These are phyloP conservation scores for Trametes punicea DNA, from an alignment of 768 basidiomycete genomes.

Conservation along the genomic window DNA sequence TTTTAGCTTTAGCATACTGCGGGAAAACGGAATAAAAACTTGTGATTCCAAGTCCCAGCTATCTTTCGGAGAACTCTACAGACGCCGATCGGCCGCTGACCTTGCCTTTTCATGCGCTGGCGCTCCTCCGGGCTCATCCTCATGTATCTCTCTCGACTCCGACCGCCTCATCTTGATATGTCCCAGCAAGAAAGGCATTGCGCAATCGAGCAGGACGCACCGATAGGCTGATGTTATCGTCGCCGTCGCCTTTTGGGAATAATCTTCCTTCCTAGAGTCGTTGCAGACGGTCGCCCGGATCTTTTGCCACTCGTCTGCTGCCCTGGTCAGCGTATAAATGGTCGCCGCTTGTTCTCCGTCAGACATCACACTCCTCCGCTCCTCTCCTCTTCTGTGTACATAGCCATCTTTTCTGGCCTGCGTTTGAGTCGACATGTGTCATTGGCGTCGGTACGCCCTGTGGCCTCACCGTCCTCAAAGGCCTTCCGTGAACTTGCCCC, in stretches of 20 bases:
- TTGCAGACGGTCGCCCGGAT: conserved; percentile 17
- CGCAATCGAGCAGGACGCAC: conserved; percentile 22
- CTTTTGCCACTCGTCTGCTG: conserved; percentile 11
- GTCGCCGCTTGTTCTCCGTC: conserved; percentile 4
- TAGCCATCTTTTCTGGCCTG: conserved; percentile 20
- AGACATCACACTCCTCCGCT: conserved; percentile 16
- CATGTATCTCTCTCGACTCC: conserved; percentile 27
- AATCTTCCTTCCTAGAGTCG: conserved; percentile 2
- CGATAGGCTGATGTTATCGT: conserved; percentile 33
- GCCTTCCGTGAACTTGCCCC: conserved; percentile 19
- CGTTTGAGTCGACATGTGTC: conserved; percentile 50
- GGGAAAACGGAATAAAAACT: conserved; percentile 20
- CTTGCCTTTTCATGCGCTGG: conserved; percentile 8
- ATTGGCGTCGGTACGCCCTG: conserved; percentile 58
- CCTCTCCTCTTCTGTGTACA: conserved; percentile 24
- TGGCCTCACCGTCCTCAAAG: conserved; percentile 4
- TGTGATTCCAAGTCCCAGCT: conserved; percentile 8
- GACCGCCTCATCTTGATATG: conserved; percentile 31
- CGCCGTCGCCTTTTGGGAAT: conserved; percentile 14
- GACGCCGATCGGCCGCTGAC: conserved; percentile 25
- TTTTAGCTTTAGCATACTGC: conserved; percentile 32
- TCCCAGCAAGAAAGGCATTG: conserved; percentile 23
- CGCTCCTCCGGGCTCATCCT: conserved; percentile 20
- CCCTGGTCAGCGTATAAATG: conserved; percentile 25
- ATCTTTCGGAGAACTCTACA: conserved; percentile 13